Evolutionary conservation across 805 yeast species (phyloP), one percentile per base, ranked within the genome.

Genomic region (Barnettozyma californica): DNA sequence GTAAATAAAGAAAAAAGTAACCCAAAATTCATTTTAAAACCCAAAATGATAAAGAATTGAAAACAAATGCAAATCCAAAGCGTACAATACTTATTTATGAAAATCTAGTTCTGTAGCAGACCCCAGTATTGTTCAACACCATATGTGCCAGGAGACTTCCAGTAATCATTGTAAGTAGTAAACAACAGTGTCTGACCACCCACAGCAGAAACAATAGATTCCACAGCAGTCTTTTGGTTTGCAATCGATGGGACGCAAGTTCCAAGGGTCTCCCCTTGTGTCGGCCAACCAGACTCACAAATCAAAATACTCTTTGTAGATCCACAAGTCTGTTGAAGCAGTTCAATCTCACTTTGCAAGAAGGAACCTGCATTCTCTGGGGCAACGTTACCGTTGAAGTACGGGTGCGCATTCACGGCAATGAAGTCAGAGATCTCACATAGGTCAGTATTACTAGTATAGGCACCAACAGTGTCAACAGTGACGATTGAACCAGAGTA

Each of bases 201-300:
- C 51, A 77, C 70, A 1, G 64, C 52, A 5, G 67, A 60, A 25
- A 70, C 74, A 48, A 82, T 77, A 49, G 80, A 68, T 52, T 74
- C 62, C 43, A 82, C 59, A 11, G 85, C 84, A 10, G 69, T 54
- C 21, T 67, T 61, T 64, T 82, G 87, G 68, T 81, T 77, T 5
- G 56, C 63, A 29, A 55, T 55, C 20, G 82, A 76, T 41, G 87
- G 86, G 33, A 80, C 80, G 55, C 82, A 80, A 43, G 54, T 52
- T 49, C 82, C 83, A 56, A 70, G 76, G 49, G 74, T 58, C 53
- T 69, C 63, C 60, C 88, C 87, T 57, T 71, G 59, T 14, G 84
- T 74, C 58, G 87, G 88, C 88, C 88, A 82, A 38, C 88, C 88
- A 44, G 84, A 75, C 67, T 82, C 88, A 48, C 81, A 71, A 53